These are phyloP conservation scores for Malus hybrid DNA, from an alignment of 331 rosid species.

Conservation along the genomic window DNA sequence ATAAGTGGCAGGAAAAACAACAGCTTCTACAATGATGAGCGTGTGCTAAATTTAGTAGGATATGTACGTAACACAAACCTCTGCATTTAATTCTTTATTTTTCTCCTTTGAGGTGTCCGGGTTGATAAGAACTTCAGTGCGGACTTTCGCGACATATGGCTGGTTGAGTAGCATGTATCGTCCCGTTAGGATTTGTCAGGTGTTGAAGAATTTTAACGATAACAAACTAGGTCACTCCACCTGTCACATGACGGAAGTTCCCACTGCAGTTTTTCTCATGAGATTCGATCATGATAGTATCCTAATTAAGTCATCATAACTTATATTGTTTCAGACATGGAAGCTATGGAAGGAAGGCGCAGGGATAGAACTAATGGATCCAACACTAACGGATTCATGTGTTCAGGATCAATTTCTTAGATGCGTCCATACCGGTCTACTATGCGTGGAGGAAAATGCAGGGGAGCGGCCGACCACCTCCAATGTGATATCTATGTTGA, in stretches of 20 bases:
- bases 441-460: not conserved
- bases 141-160: no score
- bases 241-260: no score
- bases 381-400: not conserved
- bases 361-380: not conserved
- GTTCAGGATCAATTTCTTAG: not conserved
- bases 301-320: no score
- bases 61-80: not conserved
- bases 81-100: not conserved
- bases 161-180: no score
- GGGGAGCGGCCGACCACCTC: not conserved
- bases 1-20: constrained; percentile 7
- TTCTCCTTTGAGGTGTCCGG: no score
- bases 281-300: no score
- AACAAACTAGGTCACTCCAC: no score
- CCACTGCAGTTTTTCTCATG: no score
- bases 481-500: not conserved
- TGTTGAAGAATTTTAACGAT: no score
- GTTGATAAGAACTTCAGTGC: no score
- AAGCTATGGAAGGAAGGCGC: not conserved
- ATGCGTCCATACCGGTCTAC: not conserved
- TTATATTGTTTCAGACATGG: not conserved
- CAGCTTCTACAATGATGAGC: not conserved
- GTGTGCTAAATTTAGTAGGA: not conserved
- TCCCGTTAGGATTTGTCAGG: no score